Conservation (phyloP, 306 rosid genomes). For the Castanopsis chinensis region DNA sequence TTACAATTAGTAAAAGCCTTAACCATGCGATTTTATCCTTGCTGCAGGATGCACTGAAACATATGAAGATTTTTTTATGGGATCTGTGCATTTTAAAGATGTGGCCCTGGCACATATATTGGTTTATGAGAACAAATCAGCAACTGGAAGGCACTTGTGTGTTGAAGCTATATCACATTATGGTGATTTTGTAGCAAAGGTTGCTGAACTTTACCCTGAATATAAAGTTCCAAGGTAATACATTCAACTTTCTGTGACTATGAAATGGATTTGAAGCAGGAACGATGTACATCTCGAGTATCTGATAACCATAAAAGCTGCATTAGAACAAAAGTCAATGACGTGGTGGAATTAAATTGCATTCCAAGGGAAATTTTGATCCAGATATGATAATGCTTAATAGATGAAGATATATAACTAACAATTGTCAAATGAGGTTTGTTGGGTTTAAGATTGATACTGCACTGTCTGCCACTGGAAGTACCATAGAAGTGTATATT, state of each 20-base stretch:
- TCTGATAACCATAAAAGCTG: background rate
- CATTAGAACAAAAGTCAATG: background rate
- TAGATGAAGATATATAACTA: background rate
- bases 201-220: constrained; percentile 76
- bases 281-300: background rate
- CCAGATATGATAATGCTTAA: background rate
- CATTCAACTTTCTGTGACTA: constrained; percentile 2
- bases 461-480: background rate
- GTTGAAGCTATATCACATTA: constrained; percentile 78
- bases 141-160: constrained; percentile 79
- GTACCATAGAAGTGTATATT: background rate
- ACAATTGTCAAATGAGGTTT: background rate
- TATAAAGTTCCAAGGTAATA: constrained; percentile 65
- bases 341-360: background rate
- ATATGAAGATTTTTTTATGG: constrained; percentile 61
- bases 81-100: constrained; percentile 83
- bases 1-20: background rate
- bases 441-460: background rate
- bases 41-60: constrained; percentile 72
- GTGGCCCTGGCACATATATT: constrained; percentile 84
- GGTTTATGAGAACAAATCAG: constrained; percentile 78
- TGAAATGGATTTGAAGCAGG: background rate
- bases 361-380: background rate
- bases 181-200: constrained; percentile 81
- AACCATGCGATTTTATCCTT: constrained; percentile 14